Percentiles rank a stretch among this genome's conserved stretches.
Conservation (phyloP, 1,139 yeast species). For the Wickerhamomyces sp. region DNA sequence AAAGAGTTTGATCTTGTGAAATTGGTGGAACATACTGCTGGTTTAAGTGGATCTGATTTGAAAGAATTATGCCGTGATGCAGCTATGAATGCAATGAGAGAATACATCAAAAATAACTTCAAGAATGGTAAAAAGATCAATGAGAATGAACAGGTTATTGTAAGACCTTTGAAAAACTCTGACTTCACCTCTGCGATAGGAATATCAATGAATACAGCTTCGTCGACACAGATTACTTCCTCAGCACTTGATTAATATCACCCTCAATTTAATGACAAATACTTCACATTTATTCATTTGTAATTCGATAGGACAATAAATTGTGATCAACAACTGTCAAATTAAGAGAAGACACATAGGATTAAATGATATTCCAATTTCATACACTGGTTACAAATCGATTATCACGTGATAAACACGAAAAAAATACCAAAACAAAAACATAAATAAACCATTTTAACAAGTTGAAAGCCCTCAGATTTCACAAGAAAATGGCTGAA, state of each 20-base stretch:
- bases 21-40: slow-evolving; percentile 63
- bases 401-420: no score
- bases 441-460: no score
- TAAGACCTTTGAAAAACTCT: slow-evolving; percentile 33
- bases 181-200: slow-evolving; percentile 28
- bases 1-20: slow-evolving; percentile 54
- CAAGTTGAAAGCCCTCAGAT: neutral
- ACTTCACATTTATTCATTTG: no score
- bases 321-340: no score
- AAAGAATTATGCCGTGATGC: slow-evolving; percentile 92
- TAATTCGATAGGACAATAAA: no score
- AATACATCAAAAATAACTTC: slow-evolving; percentile 52
- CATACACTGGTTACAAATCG: no score
- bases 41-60: slow-evolving; percentile 87
- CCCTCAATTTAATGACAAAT: no score
- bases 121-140: slow-evolving; percentile 20
- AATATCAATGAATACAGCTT: slow-evolving; percentile 11
- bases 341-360: no score
- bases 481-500: slow-evolving; percentile 10
- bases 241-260: neutral
- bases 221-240: slow-evolving; percentile 6
- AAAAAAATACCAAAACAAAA: no score
- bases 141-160: slow-evolving; percentile 24
- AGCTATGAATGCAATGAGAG: slow-evolving; percentile 84
- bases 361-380: no score